Base-by-base conservation (phyloP, 352 stramenopile genomes). In the Thalassiosira mediterranea region DNA sequence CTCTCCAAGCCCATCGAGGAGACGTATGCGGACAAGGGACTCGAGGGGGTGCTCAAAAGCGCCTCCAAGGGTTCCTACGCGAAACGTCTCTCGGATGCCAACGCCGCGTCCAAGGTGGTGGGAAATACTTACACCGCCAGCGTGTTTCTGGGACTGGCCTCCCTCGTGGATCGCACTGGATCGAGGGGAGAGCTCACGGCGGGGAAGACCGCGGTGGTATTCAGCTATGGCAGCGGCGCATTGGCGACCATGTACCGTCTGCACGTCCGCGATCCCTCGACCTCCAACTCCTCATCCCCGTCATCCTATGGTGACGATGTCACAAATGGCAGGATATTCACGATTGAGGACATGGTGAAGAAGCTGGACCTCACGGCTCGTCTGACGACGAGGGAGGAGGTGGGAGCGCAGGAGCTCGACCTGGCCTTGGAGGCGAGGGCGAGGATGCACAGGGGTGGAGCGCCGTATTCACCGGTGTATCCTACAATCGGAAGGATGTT, bases 41-140 rank as follows among this genome's bases (percentile, higher is more conserved):
- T 99, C 17, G 96, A 98, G 76, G 82, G 94, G 15, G 76, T 88
- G 0, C 82, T 95, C 23, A 95, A 97, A 71, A 74, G 70, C n/a
- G 60, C 96, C 7, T 93, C 93, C 3, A 89, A 88, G 11, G 68
- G 88, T 17, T 81, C 90, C 10, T 98, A 95, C 71, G 78, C 89
- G 5, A 53, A 70, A 44, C 96, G 93, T 77, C 88, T 98, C 17
- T 71, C 72, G 13, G 95, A 96, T 40, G 89, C 90, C 56, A 97
- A 97, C 82, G 78, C 76, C 11, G 88, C 94, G 0, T 97, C 94
- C 17, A 88, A 86, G 63, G 42, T 86, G 15, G 77, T 99, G 8
- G 97, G 97, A 31, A 99, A 99, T 85, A 98, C 92, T 38, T 99
- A 99, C 88, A 98, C 96, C 1, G 97, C 96, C 8, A 94, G 94